Percentiles rank a stretch among this genome's conserved stretches.
phyloP scores from a whole-genome alignment of 495 filamentous ascomycete genomes.

The Mytilinidion resinicola region DNA sequence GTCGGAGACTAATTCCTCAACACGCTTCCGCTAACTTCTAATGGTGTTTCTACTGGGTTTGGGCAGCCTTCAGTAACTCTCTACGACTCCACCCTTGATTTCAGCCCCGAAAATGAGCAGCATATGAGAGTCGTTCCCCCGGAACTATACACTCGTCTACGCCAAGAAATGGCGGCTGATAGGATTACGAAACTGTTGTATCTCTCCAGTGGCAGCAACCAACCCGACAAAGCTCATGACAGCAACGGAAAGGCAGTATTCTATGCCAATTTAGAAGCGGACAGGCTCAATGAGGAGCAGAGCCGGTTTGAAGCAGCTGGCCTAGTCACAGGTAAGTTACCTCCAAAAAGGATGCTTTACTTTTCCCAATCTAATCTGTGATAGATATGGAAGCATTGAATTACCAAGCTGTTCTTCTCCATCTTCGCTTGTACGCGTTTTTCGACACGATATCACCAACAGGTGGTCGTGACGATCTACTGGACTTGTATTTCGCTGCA shows the following conservation, averaged over 20 bases:
- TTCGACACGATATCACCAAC: constrained; percentile 73
- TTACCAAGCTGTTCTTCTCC: constrained; percentile 70
- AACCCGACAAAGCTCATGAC: not conserved
- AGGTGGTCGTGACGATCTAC: constrained; percentile 65
- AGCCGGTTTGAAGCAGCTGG: constrained; percentile 17
- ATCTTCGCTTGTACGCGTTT: constrained; percentile 79
- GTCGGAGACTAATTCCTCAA: constrained; percentile 4
- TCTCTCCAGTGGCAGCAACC: constrained; percentile 9
- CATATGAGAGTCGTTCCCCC: constrained; percentile 20
- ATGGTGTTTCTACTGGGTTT: constrained; percentile 77
- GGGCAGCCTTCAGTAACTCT: constrained; percentile 83
- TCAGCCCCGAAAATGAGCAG: constrained; percentile 21
- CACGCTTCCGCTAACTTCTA: constrained; percentile 23
- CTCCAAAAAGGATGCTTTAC: not conserved
- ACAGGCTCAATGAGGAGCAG: constrained; percentile 21
- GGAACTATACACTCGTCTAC: constrained; percentile 21
- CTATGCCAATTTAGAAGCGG: constrained; percentile 22
- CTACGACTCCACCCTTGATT: constrained; percentile 76
- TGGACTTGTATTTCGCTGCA: constrained; percentile 69
- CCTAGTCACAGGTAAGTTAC: not conserved
- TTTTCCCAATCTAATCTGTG: constrained; percentile 42
- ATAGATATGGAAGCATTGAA: constrained; percentile 47
- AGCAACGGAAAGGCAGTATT: constrained; percentile 1
- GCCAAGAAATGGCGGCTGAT: constrained; percentile 27
- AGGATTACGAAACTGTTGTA: constrained; percentile 27